phyloP scores from a whole-genome alignment of 176 grass and related monocot species.

The sorghum (Sorghum bicolor) region Sorghum_bicolor_NCBIv3 NC_012870.2:66577501-66578000 shows the following conservation, averaged over 20 bases:
- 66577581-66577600: slow-evolving; percentile 75
- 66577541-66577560: slow-evolving; percentile 24
- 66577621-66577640: slow-evolving; percentile 53
- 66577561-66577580: slow-evolving; percentile 40
- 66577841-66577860: slow-evolving; percentile 29
- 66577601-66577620: slow-evolving; percentile 52
- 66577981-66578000: background rate
- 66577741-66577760: slow-evolving; percentile 33
- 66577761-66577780: slow-evolving; percentile 62
- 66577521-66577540: background rate
- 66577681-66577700: background rate
- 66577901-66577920: slow-evolving; percentile 65
- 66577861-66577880: slow-evolving; percentile 25
- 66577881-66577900: slow-evolving; percentile 61
- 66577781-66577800: slow-evolving; percentile 76
- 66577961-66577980: background rate
- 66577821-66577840: slow-evolving; percentile 67
- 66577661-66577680: slow-evolving; percentile 27
- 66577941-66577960: slow-evolving; percentile 64
- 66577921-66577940: slow-evolving; percentile 75
- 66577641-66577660: slow-evolving; percentile 76
- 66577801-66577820: slow-evolving; percentile 71
- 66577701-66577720: background rate
- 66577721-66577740: background rate
- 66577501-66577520: background rate